These are phyloP conservation scores for Vanilla planifolia DNA, from an alignment of 106 monocot genomes.

Conservation along the genomic window DNA sequence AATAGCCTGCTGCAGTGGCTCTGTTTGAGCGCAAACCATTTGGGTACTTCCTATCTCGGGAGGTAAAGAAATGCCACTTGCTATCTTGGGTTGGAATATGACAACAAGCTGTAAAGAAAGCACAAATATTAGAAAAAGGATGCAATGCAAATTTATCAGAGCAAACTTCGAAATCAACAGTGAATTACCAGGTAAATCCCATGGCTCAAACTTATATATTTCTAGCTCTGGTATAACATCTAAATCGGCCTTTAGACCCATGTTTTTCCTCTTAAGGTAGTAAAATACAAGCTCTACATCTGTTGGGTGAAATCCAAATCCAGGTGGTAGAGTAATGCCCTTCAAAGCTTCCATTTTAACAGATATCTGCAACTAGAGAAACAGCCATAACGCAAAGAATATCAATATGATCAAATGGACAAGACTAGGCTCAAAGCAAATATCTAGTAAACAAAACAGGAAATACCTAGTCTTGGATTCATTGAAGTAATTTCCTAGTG, in stretches of 20 bases:
- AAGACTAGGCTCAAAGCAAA: no score
- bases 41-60: constrained; percentile 71
- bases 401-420: neutral
- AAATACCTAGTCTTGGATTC: no score
- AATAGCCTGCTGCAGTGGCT: constrained; percentile 73
- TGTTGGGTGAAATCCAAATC: constrained; percentile 78
- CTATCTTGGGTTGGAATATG: constrained; percentile 41
- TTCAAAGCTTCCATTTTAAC: constrained; percentile 31
- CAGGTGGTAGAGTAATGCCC: constrained; percentile 36
- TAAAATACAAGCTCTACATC: constrained; percentile 66
- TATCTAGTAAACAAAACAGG: no score
- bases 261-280: constrained; percentile 64
- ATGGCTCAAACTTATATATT: constrained; percentile 79
- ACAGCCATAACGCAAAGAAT: neutral
- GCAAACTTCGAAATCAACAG: no score
- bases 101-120: constrained; percentile 39
- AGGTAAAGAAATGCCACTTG: constrained; percentile 83
- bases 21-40: constrained; percentile 67
- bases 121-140: neutral
- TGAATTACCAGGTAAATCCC: constrained; percentile 74
- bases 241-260: constrained; percentile 33
- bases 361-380: constrained; percentile 9
- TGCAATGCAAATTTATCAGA: no score
- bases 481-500: no score
- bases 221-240: constrained; percentile 76